Evolutionary conservation across 164 flowering plant genomes (phyloP).

Genomic region (Pachysandra terminalis): DNA sequence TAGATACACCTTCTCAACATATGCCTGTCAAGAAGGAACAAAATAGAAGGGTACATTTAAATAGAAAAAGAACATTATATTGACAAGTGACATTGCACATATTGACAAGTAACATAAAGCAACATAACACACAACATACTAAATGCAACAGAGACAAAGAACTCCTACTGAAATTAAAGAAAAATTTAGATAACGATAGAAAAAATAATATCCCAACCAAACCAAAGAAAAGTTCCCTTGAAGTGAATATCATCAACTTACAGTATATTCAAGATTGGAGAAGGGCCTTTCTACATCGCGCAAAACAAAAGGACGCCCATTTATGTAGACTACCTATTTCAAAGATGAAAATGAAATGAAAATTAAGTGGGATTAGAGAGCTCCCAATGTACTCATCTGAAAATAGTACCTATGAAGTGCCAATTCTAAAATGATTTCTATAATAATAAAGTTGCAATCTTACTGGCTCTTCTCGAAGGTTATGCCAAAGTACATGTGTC

Average conservation of each 20-base stretch:
- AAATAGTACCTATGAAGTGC: neutral
- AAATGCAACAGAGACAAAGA: neutral
- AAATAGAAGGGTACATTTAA: neutral
- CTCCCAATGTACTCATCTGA: neutral
- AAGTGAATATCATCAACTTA: conserved; percentile 27
- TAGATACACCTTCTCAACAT: neutral
- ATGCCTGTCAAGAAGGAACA: neutral
- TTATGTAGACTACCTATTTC: conserved; percentile 82
- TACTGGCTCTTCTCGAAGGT: conserved; percentile 95
- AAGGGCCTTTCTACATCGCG: conserved; percentile 95
- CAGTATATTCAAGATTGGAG: conserved; percentile 95
- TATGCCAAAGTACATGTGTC: conserved; percentile 76
- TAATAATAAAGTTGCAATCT: conserved; percentile 1
- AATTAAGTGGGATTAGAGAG: neutral
- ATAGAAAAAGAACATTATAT: too few relatives aligned
- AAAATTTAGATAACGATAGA: neutral
- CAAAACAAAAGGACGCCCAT: conserved; percentile 96
- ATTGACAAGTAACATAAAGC: neutral
- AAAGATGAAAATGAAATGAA: conserved; percentile 1
- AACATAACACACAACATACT: neutral
- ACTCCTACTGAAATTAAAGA: neutral
- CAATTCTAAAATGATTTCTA: neutral
- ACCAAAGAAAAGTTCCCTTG: neutral
- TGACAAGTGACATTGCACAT: neutral
- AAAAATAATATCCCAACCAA: neutral